A percentile compares a stretch with the other conserved stretches of the same genome.
phyloP scores from a whole-genome alignment of 1,284 basidiomycete species.

The Anthracocystis panici-leucophaei region DNA sequence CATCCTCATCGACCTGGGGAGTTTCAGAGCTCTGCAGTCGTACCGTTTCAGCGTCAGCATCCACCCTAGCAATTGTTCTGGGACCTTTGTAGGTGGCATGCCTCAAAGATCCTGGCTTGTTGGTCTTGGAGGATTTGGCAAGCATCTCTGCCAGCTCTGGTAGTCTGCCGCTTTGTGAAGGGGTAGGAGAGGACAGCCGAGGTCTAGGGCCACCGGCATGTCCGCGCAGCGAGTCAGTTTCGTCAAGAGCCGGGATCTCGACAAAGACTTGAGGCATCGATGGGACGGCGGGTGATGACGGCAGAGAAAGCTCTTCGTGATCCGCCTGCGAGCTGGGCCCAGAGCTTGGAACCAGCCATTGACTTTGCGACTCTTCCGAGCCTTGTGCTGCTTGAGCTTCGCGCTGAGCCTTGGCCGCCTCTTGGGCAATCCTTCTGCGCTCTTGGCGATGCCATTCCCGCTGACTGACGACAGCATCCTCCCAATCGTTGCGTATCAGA shows the following conservation, averaged over 20 bases:
- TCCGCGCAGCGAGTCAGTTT: neutral
- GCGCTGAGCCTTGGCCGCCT: conserved; percentile 34
- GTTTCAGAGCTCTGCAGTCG: conserved; percentile 2
- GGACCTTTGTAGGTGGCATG: conserved; percentile 32
- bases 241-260: conserved; percentile 21
- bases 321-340: conserved; percentile 44
- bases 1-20: conserved; percentile 20
- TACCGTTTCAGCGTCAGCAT: neutral
- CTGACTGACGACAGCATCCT: conserved; percentile 70
- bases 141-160: conserved; percentile 40
- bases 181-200: conserved; percentile 14
- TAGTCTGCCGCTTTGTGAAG: conserved; percentile 31
- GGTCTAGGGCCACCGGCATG: neutral
- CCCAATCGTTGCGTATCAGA: conserved; percentile 70
- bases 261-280: conserved; percentile 24
- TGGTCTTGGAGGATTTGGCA: conserved; percentile 6
- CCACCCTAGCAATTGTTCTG: conserved; percentile 9
- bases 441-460: conserved; percentile 58
- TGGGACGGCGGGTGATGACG: conserved; percentile 17
- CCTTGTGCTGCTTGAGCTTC: conserved; percentile 17
- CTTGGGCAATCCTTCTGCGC: conserved; percentile 36
- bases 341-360: conserved; percentile 45
- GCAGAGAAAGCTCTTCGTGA: conserved; percentile 18
- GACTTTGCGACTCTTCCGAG: conserved; percentile 37
- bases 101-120: neutral